phyloP scores from a whole-genome alignment of 139 green algal genomes.

The Chara braunii region DNA sequence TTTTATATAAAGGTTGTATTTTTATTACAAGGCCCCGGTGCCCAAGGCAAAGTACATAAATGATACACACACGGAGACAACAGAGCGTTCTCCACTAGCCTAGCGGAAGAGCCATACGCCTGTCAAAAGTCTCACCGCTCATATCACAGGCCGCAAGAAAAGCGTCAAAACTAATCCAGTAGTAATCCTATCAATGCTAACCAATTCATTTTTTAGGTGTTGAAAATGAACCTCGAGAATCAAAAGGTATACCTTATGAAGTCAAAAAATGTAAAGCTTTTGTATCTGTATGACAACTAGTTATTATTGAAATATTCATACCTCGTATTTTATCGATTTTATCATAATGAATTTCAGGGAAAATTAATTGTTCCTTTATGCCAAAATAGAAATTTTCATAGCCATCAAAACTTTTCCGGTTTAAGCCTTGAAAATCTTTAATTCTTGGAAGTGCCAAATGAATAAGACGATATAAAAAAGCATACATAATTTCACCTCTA shows the following conservation, averaged over 20 bases:
- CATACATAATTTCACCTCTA: slow-evolving; percentile 31
- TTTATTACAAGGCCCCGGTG: too few relatives aligned
- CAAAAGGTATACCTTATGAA: slow-evolving; percentile 19
- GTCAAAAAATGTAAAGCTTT: slow-evolving; percentile 16
- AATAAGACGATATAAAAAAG: slow-evolving; percentile 16
- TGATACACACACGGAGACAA: too few relatives aligned
- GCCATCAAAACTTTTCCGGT: slow-evolving; percentile 25
- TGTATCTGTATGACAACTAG: slow-evolving; percentile 9
- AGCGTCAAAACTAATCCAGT: too few relatives aligned
- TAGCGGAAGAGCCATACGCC: too few relatives aligned
- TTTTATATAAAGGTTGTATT: too few relatives aligned
- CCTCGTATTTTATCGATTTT: slow-evolving; percentile 32
- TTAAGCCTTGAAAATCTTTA: slow-evolving; percentile 35
- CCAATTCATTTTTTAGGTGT: too few relatives aligned
- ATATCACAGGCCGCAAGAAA: too few relatives aligned
- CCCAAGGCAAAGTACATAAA: too few relatives aligned
- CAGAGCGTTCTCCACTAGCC: too few relatives aligned
- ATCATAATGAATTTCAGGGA: slow-evolving; percentile 31
- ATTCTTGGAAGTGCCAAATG: slow-evolving; percentile 29
- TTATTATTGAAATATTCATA: slow-evolving; percentile 38
- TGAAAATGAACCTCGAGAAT: too few relatives aligned
- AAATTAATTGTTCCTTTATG: slow-evolving; percentile 26
- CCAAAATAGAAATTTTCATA: slow-evolving; percentile 21
- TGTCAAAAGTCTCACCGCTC: too few relatives aligned
- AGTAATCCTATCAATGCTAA: too few relatives aligned